phyloP scores from a whole-genome alignment of 495 filamentous ascomycete genomes.

The Amniculicola lignicola region DNA sequence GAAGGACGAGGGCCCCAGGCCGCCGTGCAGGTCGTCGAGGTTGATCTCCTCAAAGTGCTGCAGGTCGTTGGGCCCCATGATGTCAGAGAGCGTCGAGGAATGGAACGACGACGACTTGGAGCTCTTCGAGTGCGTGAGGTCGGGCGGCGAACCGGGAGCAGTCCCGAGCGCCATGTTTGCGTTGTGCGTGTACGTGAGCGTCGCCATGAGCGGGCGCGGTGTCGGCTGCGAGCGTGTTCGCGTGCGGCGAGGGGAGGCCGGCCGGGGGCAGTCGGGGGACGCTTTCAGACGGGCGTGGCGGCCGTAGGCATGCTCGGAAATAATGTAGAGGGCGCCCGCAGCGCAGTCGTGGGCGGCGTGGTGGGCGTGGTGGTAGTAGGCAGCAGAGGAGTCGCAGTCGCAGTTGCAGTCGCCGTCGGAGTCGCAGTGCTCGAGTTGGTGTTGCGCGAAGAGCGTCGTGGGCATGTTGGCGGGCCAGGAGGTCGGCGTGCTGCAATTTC shows the following conservation, averaged over 20 bases:
- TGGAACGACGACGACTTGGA: conserved; percentile 88
- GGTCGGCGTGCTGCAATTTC: conserved; percentile 27
- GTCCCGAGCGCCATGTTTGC: conserved; percentile 23
- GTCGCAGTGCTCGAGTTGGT: no score
- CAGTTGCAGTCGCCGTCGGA: no score
- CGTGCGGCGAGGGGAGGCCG: not conserved
- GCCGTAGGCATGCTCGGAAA: conserved; percentile 30
- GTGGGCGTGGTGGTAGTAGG: conserved; percentile 3
- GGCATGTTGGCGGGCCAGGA: conserved; percentile 21
- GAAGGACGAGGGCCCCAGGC: conserved; percentile 46
- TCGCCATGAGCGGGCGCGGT: conserved; percentile 29
- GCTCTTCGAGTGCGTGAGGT: conserved; percentile 79
- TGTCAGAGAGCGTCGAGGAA: conserved; percentile 69
- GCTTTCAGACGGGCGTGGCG: conserved; percentile 25
- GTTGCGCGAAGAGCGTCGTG: conserved; percentile 23
- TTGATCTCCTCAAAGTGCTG: conserved; percentile 92
- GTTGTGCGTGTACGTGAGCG: conserved; percentile 13
- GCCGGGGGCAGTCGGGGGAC: conserved; percentile 5
- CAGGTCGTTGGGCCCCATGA: conserved; percentile 38
- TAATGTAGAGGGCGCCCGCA: conserved; percentile 14
- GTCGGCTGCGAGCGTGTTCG: not conserved
- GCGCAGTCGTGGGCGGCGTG: not conserved
- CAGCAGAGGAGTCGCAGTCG: not conserved
- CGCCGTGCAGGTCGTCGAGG: conserved; percentile 64
- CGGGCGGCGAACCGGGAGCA: conserved; percentile 74